A percentile compares a stretch with the other conserved stretches of the same genome.
phyloP scores from a whole-genome alignment of 2,329 filamentous ascomycete genomes.

The Fusarium sarcochroum region DNA sequence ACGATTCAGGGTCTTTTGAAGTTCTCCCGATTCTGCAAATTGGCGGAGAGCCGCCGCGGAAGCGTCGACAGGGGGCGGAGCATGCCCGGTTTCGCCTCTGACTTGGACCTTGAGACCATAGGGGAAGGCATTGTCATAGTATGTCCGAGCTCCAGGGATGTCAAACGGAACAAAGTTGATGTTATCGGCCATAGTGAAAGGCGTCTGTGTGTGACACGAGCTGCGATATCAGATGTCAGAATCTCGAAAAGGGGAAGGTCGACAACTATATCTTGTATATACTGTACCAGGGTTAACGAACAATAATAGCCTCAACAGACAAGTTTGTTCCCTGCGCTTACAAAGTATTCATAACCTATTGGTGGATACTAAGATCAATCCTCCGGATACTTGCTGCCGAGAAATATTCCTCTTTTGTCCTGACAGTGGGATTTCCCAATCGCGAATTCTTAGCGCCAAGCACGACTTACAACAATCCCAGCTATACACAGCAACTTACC shows the following conservation, averaged over 20 bases:
- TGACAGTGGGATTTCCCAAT: constrained; percentile 8
- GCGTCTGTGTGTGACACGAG: too few species aligned
- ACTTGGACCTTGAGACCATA: constrained; percentile 10
- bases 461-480: constrained; percentile 6
- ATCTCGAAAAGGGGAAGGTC: background rate
- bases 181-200: background rate
- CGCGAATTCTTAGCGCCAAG: constrained; percentile 19
- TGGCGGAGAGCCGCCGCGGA: constrained; percentile 1
- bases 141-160: constrained; percentile 24
- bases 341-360: background rate
- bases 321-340: background rate
- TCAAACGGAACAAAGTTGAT: constrained; percentile 16
- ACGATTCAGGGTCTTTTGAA: constrained; percentile 17
- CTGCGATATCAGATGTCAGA: background rate
- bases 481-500: background rate
- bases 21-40: constrained; percentile 14
- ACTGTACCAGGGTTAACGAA: background rate
- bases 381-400: background rate
- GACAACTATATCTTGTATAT: background rate
- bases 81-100: background rate
- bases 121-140: constrained; percentile 21
- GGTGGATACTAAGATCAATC: background rate
- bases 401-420: background rate
- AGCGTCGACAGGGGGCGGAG: constrained; percentile 6
- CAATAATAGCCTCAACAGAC: background rate